Conservation (phyloP, 2,329 filamentous ascomycete genomes). For the Arthrinium phaeospermum region DNA sequence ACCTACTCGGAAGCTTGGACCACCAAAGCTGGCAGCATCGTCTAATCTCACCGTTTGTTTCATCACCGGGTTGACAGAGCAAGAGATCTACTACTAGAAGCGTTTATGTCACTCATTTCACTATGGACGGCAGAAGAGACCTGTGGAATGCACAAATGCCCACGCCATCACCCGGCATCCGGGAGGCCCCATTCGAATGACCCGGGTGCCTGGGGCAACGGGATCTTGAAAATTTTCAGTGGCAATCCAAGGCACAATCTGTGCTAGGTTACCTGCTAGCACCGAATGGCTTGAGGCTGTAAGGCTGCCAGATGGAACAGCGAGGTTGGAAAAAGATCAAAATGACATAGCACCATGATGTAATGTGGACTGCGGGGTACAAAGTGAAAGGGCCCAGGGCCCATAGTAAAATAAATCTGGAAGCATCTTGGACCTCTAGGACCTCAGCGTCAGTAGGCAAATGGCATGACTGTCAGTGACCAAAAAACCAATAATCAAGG, state of each 20-base stretch:
- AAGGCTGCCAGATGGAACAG: constrained; percentile 17
- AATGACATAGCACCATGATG: constrained; percentile 17
- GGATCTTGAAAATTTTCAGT: constrained; percentile 1
- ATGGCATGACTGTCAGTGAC: background rate
- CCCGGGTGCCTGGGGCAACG: constrained; percentile 1
- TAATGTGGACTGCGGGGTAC: constrained; percentile 15
- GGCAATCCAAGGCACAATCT: constrained; percentile 7
- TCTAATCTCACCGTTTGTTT: constrained; percentile 5
- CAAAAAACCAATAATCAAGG: background rate
- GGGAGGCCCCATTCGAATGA: background rate
- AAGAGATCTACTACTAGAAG: background rate
- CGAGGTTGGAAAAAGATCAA: constrained; percentile 17
- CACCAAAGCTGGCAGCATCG: background rate
- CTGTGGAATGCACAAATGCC: background rate
- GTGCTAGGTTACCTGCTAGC: background rate
- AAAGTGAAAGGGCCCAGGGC: background rate
- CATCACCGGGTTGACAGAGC: background rate
- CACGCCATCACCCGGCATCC: background rate
- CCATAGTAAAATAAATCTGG: constrained; percentile 14
- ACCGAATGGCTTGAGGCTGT: background rate
- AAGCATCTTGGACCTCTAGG: background rate
- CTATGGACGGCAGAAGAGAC: background rate
- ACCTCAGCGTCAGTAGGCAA: background rate
- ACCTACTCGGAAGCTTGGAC: background rate
- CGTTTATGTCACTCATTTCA: background rate